Base-by-base conservation (phyloP, 305 asterid species). In the Fraxinus paxiana region DNA sequence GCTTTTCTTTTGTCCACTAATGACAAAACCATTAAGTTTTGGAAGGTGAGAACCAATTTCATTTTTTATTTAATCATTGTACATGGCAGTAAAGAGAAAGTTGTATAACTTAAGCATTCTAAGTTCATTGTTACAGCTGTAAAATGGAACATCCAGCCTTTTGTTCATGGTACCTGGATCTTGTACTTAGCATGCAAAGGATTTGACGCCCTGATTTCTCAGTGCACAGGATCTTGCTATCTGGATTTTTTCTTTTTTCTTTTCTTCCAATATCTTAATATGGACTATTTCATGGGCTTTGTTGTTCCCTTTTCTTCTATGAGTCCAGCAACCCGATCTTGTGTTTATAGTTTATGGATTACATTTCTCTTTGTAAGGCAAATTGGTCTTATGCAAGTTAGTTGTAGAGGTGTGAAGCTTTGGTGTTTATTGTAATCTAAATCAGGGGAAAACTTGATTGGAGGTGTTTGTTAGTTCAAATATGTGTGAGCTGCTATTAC, bases 1-100 rank as follows among this genome's bases (percentile, higher is more conserved):
- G 91, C 90, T 82, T 94, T 94, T 88, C 98, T 96, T 84, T 89
- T 96, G 85, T 96, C 99, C 56, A 93, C 98, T 83, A 96, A 96
- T 88, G 98, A 96, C 89, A 96, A 96, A 90, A 96, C 99, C 81
- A 94, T 94, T 38, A 96, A 96, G 86, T 93, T 78, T 85, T 94
- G 99, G 98, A 96, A 96, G 99, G 98, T 93, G 80, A 65, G 81
- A 41, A 73, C 31, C 63, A 73, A 72, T 79, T 17, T 74, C 82
- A 7, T 31, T 1, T 34, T 75, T 75, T 18, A 56, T 56, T 56
- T 51, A 59, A 15, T 76, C 43, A 28, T 17, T 73, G 12, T n/a
- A n/a, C 46, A 6, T 69, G 43, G 41, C 54, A 30, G 12, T 59
- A 33, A 69, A 33, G 75, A 12, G 37, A 30, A 33, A 38, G 54